Evolutionary conservation across 2,329 filamentous ascomycete species (phyloP).

Genomic region (Epichloe scottii): DNA sequence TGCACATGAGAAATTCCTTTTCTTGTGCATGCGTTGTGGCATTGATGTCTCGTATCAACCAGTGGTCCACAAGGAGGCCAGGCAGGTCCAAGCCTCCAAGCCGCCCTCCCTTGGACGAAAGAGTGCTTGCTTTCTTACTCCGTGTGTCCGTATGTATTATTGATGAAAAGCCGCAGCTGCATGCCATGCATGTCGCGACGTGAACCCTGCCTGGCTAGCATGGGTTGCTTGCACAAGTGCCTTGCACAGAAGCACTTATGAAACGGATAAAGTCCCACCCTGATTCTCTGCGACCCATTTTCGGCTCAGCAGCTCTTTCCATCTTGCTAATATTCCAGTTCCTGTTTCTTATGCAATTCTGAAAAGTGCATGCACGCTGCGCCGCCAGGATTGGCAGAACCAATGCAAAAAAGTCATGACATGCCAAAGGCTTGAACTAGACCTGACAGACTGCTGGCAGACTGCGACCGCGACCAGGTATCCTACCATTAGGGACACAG

Average conservation of each 20-base stretch:
- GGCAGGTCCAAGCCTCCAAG: neutral
- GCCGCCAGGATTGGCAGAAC: too few species aligned
- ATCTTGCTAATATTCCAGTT: neutral
- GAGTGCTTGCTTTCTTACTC: neutral
- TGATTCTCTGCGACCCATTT: neutral
- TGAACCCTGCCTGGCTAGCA: neutral
- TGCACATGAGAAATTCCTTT: neutral
- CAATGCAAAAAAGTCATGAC: too few species aligned
- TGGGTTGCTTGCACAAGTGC: conserved; percentile 1
- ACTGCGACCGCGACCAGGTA: too few species aligned
- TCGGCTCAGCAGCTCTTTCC: neutral
- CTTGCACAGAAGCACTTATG: neutral
- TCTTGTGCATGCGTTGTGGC: neutral
- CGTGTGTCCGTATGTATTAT: neutral
- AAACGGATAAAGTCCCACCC: neutral
- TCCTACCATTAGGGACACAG: too few species aligned
- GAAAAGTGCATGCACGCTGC: too few species aligned
- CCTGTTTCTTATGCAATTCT: too few species aligned
- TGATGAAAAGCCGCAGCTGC: neutral
- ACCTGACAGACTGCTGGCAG: too few species aligned
- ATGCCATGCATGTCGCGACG: conserved; percentile 5
- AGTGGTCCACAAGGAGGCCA: neutral
- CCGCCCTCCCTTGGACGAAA: neutral
- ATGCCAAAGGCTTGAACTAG: too few species aligned
- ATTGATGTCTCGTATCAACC: conserved; percentile 2